A percentile compares a stretch with the other conserved stretches of the same genome.
These are phyloP conservation scores for Thraustochytrium striatum DNA, from an alignment of 352 stramenopile species.

Conservation along the genomic window DNA sequence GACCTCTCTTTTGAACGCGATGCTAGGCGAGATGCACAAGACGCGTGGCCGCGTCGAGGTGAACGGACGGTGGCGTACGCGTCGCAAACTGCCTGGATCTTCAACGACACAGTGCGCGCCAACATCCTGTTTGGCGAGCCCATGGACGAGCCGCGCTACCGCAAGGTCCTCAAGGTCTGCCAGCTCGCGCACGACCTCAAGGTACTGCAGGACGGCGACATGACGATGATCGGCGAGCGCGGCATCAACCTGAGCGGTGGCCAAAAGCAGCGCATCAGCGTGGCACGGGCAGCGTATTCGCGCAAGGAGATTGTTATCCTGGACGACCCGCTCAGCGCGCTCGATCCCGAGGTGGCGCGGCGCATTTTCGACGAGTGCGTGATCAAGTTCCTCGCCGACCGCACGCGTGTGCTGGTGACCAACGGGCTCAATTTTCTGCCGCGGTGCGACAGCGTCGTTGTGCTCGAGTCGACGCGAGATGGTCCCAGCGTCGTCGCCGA, in stretches of 20 bases:
- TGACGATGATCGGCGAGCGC: conserved; percentile 68
- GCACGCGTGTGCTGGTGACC: conserved; percentile 62
- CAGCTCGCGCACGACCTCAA: conserved; percentile 62
- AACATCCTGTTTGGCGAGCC: conserved; percentile 67
- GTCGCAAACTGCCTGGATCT: conserved; percentile 66
- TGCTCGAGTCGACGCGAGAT: conserved; percentile 53
- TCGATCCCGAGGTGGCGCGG: conserved; percentile 60
- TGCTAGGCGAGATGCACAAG: conserved; percentile 59
- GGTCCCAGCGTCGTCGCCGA: neutral
- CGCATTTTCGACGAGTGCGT: conserved; percentile 61
- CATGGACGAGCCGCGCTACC: conserved; percentile 62
- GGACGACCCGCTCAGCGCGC: conserved; percentile 67
- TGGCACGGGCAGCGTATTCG: conserved; percentile 63
- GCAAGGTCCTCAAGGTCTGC: conserved; percentile 62
- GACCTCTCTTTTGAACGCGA: conserved; percentile 57
- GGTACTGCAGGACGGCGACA: conserved; percentile 60
- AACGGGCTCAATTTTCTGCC: conserved; percentile 66
- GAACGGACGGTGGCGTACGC: conserved; percentile 14
- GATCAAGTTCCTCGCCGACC: conserved; percentile 52
- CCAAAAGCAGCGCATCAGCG: conserved; percentile 66
- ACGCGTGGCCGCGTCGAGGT: neutral
- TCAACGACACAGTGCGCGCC: conserved; percentile 67
- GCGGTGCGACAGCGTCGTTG: conserved; percentile 61
- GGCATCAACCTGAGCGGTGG: conserved; percentile 59
- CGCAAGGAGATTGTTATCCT: conserved; percentile 59